Base-by-base conservation (phyloP, 805 yeast genomes). In the Torulaspora delbrueckii region DNA sequence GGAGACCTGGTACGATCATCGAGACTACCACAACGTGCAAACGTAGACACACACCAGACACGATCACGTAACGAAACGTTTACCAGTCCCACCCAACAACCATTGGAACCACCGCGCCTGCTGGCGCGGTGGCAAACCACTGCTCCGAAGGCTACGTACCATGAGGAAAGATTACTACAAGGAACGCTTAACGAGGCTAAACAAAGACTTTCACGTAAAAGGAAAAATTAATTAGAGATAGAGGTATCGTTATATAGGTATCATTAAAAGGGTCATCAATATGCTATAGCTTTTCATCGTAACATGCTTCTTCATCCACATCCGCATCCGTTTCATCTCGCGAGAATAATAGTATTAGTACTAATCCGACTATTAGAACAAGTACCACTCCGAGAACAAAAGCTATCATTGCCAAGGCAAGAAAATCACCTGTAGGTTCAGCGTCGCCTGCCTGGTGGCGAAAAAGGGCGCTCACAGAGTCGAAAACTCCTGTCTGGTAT, bases 21-120 rank as follows among this genome's bases (percentile, higher is more conserved):
- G 14, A 47, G 50, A 16, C 45, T 56, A 26, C 66, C 66, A 3
- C 65, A 59, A 39, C 55, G 66, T 13, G 66, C 64, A 9, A 61
- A 61, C 44, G 47, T 33, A 16, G 22, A 42, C 31, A 36, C 34
- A 13, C 39, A 26, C 19, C 28, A 25, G 42, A 19, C 42, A 22
- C 40, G 53, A 26, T 35, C 47, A 8, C 40, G 52, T 16, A 42
- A 45, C 33, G 52, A 48, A 28, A 30, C 42, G 24, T 42, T 42
- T 6, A 18, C 34, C 19, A 14, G 4, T 19, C 12, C 6, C 4
- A 13, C 12, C 9, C 34, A 31, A 7, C 16, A 16, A 7, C 12
- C 27, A 7, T 38, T 54, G 22, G 54, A 50, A 12, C 57, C 60
- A 13, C 60, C 60, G 4, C 32, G 45, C 25, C 40, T 55, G 8